Conservation (phyloP, 2,329 filamentous ascomycete species). For the Phyllosticta capitalensis region DNA sequence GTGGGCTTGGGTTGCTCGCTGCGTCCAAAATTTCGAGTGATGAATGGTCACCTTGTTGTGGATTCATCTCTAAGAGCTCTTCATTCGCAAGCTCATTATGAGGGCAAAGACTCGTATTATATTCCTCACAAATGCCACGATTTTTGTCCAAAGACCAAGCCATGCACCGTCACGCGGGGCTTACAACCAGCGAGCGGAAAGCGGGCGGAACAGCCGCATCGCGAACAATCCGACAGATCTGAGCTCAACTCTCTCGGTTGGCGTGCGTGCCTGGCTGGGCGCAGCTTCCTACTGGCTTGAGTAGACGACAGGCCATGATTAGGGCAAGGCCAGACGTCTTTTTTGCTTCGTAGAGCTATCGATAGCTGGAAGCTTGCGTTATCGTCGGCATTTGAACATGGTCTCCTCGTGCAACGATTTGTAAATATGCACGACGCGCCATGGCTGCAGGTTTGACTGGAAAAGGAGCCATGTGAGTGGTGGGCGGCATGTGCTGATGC, state of each 20-base stretch:
- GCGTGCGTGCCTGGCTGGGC: background rate
- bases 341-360: background rate
- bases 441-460: background rate
- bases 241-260: background rate
- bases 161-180: background rate
- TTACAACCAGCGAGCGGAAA: background rate
- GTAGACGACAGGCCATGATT: background rate
- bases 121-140: too few relatives aligned
- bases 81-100: too few relatives aligned
- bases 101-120: too few relatives aligned
- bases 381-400: background rate
- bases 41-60: too few relatives aligned
- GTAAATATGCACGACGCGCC: background rate
- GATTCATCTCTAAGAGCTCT: too few relatives aligned
- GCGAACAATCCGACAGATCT: too few relatives aligned
- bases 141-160: too few relatives aligned
- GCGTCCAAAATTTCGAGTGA: too few relatives aligned
- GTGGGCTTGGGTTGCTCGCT: too few relatives aligned
- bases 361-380: background rate
- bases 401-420: background rate
- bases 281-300: background rate
- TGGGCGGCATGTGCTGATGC: background rate
- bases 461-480: background rate
- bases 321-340: too few relatives aligned
- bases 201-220: background rate